Percentiles rank a stretch among this genome's conserved stretches.
phyloP scores from a whole-genome alignment of 1,284 basidiomycete genomes.

The Boletus smithii region DNA sequence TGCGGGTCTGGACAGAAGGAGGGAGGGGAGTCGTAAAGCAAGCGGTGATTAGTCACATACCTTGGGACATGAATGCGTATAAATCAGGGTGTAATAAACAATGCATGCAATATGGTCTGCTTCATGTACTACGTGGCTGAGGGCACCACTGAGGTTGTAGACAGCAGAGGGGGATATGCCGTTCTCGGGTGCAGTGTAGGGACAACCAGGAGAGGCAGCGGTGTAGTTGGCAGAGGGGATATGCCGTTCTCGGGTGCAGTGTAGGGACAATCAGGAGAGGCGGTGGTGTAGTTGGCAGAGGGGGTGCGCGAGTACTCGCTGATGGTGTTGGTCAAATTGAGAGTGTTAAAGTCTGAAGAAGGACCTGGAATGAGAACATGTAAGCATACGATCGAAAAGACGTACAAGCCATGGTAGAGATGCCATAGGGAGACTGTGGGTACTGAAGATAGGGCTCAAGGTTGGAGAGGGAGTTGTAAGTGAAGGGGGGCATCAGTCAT shows the following conservation, averaged over 20 bases:
- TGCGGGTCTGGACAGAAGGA: conserved; percentile 16
- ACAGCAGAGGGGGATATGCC: conserved; percentile 69
- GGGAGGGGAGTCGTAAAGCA: conserved; percentile 19
- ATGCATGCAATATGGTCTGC: too few relatives aligned
- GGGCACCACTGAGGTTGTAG: conserved; percentile 62
- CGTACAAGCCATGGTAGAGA: conserved; percentile 44
- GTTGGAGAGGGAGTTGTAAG: conserved; percentile 55
- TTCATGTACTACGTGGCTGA: too few relatives aligned
- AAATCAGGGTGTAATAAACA: conserved; percentile 36
- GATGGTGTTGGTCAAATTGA: conserved; percentile 55
- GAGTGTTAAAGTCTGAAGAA: conserved; percentile 53
- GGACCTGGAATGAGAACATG: conserved; percentile 41
- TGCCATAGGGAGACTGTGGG: conserved; percentile 45
- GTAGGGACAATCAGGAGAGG: conserved; percentile 64
- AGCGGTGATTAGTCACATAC: conserved; percentile 37
- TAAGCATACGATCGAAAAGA: too few relatives aligned
- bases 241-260: conserved; percentile 65
- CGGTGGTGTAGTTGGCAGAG: conserved; percentile 44
- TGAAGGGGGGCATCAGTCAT: too few relatives aligned
- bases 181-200: conserved; percentile 63
- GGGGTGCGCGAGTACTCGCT: conserved; percentile 67
- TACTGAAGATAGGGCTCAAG: conserved; percentile 49
- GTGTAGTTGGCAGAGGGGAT: conserved; percentile 66
- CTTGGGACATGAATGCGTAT: conserved; percentile 24
- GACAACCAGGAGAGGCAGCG: conserved; percentile 56